Conservation (phyloP, 1,139 yeast species). For the Pichia terricola region DNA sequence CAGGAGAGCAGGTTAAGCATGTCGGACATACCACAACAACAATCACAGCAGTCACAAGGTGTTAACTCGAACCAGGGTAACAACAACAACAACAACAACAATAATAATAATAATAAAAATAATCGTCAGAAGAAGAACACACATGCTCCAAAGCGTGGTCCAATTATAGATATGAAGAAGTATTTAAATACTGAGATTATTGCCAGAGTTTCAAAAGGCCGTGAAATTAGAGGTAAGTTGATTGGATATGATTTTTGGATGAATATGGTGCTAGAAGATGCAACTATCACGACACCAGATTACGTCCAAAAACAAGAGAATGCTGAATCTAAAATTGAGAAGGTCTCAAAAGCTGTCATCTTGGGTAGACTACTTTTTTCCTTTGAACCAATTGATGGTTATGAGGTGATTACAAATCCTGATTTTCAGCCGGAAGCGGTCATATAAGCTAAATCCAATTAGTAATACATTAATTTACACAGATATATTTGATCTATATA, state of each 20-base stretch:
- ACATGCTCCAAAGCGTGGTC: constrained; percentile 39
- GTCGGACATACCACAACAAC: neutral
- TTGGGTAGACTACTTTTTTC: constrained; percentile 80
- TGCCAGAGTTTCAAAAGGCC: constrained; percentile 83
- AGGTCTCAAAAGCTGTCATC: constrained; percentile 45
- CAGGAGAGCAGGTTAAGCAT: neutral
- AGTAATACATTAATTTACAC: neutral
- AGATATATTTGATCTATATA: neutral
- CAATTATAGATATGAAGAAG: constrained; percentile 73
- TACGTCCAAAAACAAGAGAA: constrained; percentile 32
- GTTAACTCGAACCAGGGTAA: neutral
- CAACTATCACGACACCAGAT: constrained; percentile 41
- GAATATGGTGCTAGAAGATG: constrained; percentile 87
- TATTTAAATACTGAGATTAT: constrained; percentile 66
- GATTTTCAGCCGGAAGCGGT: constrained; percentile 1
- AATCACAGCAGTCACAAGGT: neutral
- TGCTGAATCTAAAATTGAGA: constrained; percentile 38
- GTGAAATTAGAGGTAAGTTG: constrained; percentile 65
- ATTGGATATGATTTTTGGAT: constrained; percentile 89
- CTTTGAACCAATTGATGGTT: constrained; percentile 78
- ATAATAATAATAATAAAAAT: constrained; percentile 1
- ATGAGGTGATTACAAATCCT: constrained; percentile 49
- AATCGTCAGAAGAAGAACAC: constrained; percentile 11
- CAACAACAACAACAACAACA: neutral
- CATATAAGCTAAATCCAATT: neutral